Base-by-base conservation (phyloP, 1,284 basidiomycete genomes). In the Athelia psychrophila region DNA sequence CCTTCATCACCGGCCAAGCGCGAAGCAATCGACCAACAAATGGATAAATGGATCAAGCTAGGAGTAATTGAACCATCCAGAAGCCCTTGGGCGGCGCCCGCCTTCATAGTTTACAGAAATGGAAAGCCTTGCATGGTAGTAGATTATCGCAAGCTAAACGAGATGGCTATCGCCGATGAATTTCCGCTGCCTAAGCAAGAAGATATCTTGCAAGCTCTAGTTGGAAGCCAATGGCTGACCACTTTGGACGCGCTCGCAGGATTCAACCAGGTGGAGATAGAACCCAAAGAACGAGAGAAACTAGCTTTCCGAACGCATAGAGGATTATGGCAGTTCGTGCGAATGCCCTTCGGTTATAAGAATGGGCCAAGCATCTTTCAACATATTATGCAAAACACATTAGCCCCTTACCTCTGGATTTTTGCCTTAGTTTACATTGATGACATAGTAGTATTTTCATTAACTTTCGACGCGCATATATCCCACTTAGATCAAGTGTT, bases 381-480 rank as follows among this genome's bases (percentile, higher is more conserved):
- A 52, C 47, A 68, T 2, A 55, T 73, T 0, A 76, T 76, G 70
- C 67, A 75, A 47, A 54, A 56, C 1, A 57, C 74, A 0, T 59
- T 77, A 0, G 60, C 70, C 0, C 68, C 67, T 0, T 75, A 58
- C 54, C 58, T 75, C 0, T 74, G 72, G 71, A 50, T 72, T 0
- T 73, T 74, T 52, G 55, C 65, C 0, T 53, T 74, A 1, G 72
- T 75, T 0, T 76, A 68, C 51, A 73, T 62, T 19, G 58, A 66
- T 55, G 67, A 76, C 52, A 74, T 75, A 18, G 65, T 75, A 1
- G 54, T 73, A 1, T 73, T 61, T 52, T 72, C 68, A 0, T 54
- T 54, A 16, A 55, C 59, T 1, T 69, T 61, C 35, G 62, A 68
- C 2, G 68, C 73, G 0, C 72, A 76, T 54, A 8, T 72, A 1